Percentiles rank a stretch among this genome's conserved stretches.
Conservation (phyloP, 768 basidiomycete genomes). For the Boletus pseudo-olivaceus region DNA sequence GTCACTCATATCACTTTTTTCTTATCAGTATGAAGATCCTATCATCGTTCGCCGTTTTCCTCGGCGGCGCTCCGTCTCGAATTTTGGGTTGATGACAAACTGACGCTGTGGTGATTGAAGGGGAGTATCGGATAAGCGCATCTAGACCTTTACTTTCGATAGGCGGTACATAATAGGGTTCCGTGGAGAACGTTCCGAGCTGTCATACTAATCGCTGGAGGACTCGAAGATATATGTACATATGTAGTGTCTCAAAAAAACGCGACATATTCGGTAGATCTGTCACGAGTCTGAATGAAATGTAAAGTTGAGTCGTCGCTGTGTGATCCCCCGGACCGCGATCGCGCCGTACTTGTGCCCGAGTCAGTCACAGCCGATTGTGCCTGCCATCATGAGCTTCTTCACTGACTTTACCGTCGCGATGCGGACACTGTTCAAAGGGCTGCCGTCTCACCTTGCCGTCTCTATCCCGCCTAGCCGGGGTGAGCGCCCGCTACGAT, state of each 20-base stretch:
- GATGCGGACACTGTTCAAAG: too few relatives aligned
- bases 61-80: slow-evolving; percentile 33
- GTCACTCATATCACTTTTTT: neutral
- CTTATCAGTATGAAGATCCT: slow-evolving; percentile 36
- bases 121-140: neutral
- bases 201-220: neutral
- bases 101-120: slow-evolving; percentile 5
- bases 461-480: too few relatives aligned
- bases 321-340: too few relatives aligned
- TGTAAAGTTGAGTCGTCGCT: too few relatives aligned
- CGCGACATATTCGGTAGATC: neutral
- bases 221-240: too few relatives aligned
- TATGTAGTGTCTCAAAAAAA: neutral
- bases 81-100: slow-evolving; percentile 34
- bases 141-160: neutral
- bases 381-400: neutral
- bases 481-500: neutral
- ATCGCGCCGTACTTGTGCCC: neutral
- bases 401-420: neutral
- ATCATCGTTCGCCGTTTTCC: slow-evolving; percentile 33
- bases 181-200: neutral
- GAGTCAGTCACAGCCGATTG: neutral
- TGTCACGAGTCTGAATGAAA: neutral
- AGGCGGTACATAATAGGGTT: neutral
- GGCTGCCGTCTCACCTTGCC: too few relatives aligned